Percentiles rank a stretch among this genome's conserved stretches.
These are phyloP conservation scores for Xylaria sp. DNA, from an alignment of 2,329 filamentous ascomycete species.

Conservation along the genomic window DNA sequence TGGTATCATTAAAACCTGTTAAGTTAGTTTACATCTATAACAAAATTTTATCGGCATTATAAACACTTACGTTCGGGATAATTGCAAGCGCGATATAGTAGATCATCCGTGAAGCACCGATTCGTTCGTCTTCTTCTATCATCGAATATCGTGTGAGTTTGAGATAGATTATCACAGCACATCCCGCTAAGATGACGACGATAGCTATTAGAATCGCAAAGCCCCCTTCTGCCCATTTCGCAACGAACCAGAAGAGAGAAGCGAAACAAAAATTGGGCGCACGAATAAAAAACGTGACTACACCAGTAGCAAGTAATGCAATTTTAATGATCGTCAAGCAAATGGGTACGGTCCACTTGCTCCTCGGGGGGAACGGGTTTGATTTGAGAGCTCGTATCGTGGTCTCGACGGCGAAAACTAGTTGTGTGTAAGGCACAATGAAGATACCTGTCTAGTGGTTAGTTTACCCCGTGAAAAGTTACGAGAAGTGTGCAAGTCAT, in stretches of 20 bases:
- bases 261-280: conserved; percentile 72
- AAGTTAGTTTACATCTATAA: conserved; percentile 42
- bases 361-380: conserved; percentile 66
- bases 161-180: conserved; percentile 64
- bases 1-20: conserved; percentile 68
- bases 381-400: conserved; percentile 64
- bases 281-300: conserved; percentile 65
- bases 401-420: conserved; percentile 73
- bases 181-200: conserved; percentile 60
- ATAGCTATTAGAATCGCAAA: conserved; percentile 65
- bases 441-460: conserved; percentile 66
- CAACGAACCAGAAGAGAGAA: conserved; percentile 74
- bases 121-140: conserved; percentile 68
- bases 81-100: conserved; percentile 71
- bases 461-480: not conserved
- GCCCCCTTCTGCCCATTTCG: conserved; percentile 67
- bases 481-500: not conserved
- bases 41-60: not conserved
- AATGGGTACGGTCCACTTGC: conserved; percentile 68
- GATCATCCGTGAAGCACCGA: conserved; percentile 74
- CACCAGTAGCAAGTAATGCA: conserved; percentile 65
- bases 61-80: conserved; percentile 63
- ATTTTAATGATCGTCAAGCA: conserved; percentile 64
- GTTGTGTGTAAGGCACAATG: conserved; percentile 71
- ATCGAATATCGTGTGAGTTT: conserved; percentile 64